Conservation (phyloP, 225 moss, liverwort and hornwort genomes). For the Thuidium tamariscinum region DNA sequence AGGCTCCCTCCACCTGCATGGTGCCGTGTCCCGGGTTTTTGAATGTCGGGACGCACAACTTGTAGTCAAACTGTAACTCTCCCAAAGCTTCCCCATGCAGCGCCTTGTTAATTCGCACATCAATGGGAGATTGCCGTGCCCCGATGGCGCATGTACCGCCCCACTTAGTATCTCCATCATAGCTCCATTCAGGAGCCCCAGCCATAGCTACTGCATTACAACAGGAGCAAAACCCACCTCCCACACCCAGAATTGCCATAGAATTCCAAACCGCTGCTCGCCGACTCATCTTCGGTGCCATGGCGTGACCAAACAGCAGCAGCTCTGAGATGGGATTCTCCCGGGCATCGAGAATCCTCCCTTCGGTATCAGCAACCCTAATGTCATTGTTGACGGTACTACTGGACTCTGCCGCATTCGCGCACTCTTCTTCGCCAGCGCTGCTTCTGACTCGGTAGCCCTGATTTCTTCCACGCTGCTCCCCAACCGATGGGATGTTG, state of each 20-base stretch:
- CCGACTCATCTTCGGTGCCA: background rate
- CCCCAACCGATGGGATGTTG: background rate
- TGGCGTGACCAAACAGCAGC: background rate
- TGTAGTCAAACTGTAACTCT: conserved; percentile 48
- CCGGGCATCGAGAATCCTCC: background rate
- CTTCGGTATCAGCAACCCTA: background rate
- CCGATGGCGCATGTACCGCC: conserved; percentile 47
- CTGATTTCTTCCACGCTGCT: background rate
- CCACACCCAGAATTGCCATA: conserved; percentile 1
- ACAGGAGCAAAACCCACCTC: conserved; percentile 2
- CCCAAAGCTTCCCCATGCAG: conserved; percentile 31
- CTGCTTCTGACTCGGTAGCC: background rate
- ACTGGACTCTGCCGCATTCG: background rate
- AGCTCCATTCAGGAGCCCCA: conserved; percentile 35
- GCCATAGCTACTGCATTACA: conserved; percentile 25
- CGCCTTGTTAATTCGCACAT: conserved; percentile 29
- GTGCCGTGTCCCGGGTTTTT: conserved; percentile 70
- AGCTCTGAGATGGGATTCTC: background rate
- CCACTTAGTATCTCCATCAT: conserved; percentile 55
- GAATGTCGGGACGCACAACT: conserved; percentile 23
- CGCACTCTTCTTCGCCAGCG: background rate
- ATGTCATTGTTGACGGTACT: background rate
- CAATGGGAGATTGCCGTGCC: conserved; percentile 55
- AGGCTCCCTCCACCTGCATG: conserved; percentile 46
- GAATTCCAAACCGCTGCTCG: conserved; percentile 15